Evolutionary conservation across 1,139 yeast species (phyloP).

Genomic region (Lizanozyma gosingica): DNA sequence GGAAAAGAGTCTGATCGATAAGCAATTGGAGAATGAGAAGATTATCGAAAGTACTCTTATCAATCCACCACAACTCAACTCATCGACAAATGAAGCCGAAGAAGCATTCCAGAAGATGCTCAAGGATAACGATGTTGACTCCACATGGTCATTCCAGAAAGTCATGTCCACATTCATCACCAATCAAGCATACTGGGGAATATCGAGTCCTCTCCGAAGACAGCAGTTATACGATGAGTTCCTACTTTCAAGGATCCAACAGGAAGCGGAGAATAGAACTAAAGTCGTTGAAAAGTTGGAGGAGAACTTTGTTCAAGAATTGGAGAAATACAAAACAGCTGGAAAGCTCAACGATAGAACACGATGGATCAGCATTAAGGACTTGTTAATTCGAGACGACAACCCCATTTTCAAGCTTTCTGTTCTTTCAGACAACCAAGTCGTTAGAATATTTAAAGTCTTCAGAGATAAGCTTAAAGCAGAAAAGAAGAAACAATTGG

Average conservation of each 20-base stretch:
- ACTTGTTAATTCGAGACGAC: conserved; percentile 43
- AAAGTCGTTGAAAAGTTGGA: conserved; percentile 47
- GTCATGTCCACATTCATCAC: conserved; percentile 53
- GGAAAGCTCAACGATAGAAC: conserved; percentile 47
- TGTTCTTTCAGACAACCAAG: conserved; percentile 49
- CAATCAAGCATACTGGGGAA: conserved; percentile 63
- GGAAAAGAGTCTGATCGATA: background rate
- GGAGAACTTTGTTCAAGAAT: conserved; percentile 41
- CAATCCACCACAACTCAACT: background rate
- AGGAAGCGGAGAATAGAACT: conserved; percentile 44
- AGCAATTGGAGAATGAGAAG: background rate
- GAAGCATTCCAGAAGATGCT: conserved; percentile 45
- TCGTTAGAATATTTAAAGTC: conserved; percentile 45
- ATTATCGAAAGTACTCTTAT: background rate
- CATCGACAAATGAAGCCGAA: conserved; percentile 24
- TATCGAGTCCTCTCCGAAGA: conserved; percentile 53
- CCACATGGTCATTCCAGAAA: conserved; percentile 67
- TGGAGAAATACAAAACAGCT: conserved; percentile 23
- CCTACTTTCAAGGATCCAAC: conserved; percentile 44
- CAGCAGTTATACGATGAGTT: conserved; percentile 60
- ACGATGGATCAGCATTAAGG: conserved; percentile 55
- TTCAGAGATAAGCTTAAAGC: conserved; percentile 26
- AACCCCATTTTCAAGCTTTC: conserved; percentile 57
- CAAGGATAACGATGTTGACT: conserved; percentile 46
- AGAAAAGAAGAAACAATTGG: conserved; percentile 19